Base-by-base conservation (phyloP, 345 rosid species). In the Lumnitzera littorea region DNA sequence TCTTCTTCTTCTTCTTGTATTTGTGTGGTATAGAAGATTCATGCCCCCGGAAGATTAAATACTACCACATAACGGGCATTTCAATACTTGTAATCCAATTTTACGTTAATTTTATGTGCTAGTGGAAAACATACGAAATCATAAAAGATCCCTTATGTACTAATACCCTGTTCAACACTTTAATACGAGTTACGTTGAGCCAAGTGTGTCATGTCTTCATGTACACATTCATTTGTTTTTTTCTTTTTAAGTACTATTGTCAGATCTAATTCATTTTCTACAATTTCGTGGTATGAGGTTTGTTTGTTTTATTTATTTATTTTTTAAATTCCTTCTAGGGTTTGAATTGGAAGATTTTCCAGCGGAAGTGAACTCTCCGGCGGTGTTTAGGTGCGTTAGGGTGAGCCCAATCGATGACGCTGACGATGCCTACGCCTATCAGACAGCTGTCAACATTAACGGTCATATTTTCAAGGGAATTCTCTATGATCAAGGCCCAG, bases 401-500 rank as follows among this genome's bases (percentile, higher is more conserved):
- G 76, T 79, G 61, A 75, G 67, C 59, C 50, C 78, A 15, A 24
- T 65, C 5, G 80, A 76, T 16, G 76, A 75, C 24, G 53, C 55
- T 13, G 66, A 70, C 0, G 83, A 79, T 11, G 73, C 67, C 64
- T 67, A 46, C 17, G 83, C 80, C 0, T 79, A 79, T 55, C 80
- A 79, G 61, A 70, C 83, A 12, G 71, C 80, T 3, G 80, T 79
- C 23, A 79, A 68, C 63, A 79, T 79, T 1, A 76, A 78, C 4
- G 80, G 83, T n/a, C 83, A 70, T 48, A 50, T 79, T 11, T 79
- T 79, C 65, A 70, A 55, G 58, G 83, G 83, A 58, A 75, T 79
- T 63, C 80, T 79, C 41, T 79, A 79, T 17, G 83, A 79, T 69
- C 80, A 70, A 15, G 83, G 83, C 24, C 83, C 78, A 13, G 76